Percentiles rank a stretch among this genome's conserved stretches.
phyloP scores from a whole-genome alignment of 1,284 basidiomycete species.

The Cryptococcus floricola region DNA sequence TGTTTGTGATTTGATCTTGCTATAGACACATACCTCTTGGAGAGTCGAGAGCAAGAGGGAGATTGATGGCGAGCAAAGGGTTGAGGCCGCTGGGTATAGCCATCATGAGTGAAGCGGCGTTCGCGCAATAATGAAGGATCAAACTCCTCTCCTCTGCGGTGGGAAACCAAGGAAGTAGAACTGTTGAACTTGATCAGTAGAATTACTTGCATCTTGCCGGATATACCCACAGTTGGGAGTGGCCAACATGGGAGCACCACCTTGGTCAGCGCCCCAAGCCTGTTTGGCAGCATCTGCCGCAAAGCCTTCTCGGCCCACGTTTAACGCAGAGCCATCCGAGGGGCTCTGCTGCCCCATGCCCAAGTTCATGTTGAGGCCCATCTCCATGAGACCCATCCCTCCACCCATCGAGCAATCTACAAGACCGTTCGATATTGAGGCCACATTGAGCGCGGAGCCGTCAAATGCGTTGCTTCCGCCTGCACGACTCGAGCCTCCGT shows the following conservation, averaged over 20 bases:
- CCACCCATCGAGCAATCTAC: not conserved
- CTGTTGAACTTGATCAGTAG: slow-evolving; percentile 18
- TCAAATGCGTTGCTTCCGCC: not conserved
- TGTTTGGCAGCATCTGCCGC: slow-evolving; percentile 13
- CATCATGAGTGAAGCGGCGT: slow-evolving; percentile 51
- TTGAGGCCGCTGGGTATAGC: slow-evolving; percentile 50
- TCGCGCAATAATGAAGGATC: slow-evolving; percentile 47
- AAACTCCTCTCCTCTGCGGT: slow-evolving; percentile 46
- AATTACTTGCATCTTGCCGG: not conserved
- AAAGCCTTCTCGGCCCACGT: not conserved
- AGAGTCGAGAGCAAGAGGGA: slow-evolving; percentile 48
- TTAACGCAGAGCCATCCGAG: too few species aligned
- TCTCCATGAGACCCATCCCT: slow-evolving; percentile 3
- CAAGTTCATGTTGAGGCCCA: not conserved
- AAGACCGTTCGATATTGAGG: not conserved
- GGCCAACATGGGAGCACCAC: slow-evolving; percentile 29
- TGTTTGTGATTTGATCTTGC: not conserved
- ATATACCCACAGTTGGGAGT: slow-evolving; percentile 31
- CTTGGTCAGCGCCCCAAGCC: slow-evolving; percentile 17
- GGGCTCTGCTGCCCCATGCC: too few species aligned
- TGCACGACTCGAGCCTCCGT: not conserved
- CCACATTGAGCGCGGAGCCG: not conserved
- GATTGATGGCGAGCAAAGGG: slow-evolving; percentile 50
- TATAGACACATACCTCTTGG: slow-evolving; percentile 30
- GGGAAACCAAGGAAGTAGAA: slow-evolving; percentile 47